Conservation (phyloP, 306 rosid genomes). For the Sicyos edulis region DNA sequence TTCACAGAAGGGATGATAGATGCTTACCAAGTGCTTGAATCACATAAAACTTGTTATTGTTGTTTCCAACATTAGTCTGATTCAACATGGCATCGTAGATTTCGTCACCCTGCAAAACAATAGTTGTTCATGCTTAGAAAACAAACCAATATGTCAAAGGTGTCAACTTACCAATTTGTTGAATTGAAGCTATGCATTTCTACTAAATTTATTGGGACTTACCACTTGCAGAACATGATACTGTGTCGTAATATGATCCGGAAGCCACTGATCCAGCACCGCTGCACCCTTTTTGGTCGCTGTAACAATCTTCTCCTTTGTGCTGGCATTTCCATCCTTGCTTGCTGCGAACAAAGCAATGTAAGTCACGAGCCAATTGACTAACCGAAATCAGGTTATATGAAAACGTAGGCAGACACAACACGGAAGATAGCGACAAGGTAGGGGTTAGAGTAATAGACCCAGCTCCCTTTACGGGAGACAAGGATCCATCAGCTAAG, state of each 20-base stretch:
- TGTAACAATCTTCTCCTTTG: conserved; percentile 58
- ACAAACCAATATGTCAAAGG: background rate
- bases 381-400: too few relatives aligned
- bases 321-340: conserved; percentile 27
- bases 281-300: conserved; percentile 86
- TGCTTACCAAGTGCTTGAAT: conserved; percentile 76
- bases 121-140: conserved; percentile 5
- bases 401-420: too few relatives aligned
- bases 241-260: conserved; percentile 59
- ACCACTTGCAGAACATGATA: conserved; percentile 78
- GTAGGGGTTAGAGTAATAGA: too few relatives aligned
- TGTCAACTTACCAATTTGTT: background rate
- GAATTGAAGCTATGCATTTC: conserved; percentile 3
- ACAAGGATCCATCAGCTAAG: too few relatives aligned
- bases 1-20: conserved; percentile 12
- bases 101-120: conserved; percentile 57
- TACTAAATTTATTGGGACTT: conserved; percentile 23
- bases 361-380: too few relatives aligned
- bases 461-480: too few relatives aligned
- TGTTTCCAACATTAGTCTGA: conserved; percentile 73
- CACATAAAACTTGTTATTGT: conserved; percentile 85
- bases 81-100: conserved; percentile 86
- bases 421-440: too few relatives aligned
- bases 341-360: conserved; percentile 32
- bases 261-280: conserved; percentile 79